These are phyloP conservation scores for Candida sanyaensis DNA, from an alignment of 1,139 yeast genomes.

Conservation along the genomic window DNA sequence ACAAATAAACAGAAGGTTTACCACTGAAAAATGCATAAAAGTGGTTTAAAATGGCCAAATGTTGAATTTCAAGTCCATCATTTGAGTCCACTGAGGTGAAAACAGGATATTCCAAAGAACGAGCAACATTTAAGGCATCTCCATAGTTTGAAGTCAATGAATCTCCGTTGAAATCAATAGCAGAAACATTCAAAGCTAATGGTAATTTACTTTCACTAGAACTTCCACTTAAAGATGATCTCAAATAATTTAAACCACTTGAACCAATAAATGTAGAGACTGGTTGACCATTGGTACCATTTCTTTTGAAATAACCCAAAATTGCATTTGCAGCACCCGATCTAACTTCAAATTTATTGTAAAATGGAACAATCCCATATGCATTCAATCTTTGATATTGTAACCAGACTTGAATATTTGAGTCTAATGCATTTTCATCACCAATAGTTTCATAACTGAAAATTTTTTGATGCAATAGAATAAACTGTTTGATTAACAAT, in stretches of 20 bases:
- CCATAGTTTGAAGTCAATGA: slow-evolving; percentile 67
- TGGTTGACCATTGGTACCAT: slow-evolving; percentile 41
- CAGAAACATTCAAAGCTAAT: slow-evolving; percentile 71
- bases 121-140: slow-evolving; percentile 64
- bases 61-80: slow-evolving; percentile 61
- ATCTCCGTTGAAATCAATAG: slow-evolving; percentile 67
- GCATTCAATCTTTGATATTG: slow-evolving; percentile 53
- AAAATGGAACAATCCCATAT: slow-evolving; percentile 56
- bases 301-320: slow-evolving; percentile 63
- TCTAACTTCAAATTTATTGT: slow-evolving; percentile 69
- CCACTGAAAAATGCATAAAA: slow-evolving; percentile 57
- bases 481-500: slow-evolving; percentile 69
- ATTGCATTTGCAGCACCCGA: slow-evolving; percentile 83
- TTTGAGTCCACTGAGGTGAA: slow-evolving; percentile 61
- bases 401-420: slow-evolving; percentile 64
- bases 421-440: slow-evolving; percentile 60
- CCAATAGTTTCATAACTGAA: slow-evolving; percentile 74
- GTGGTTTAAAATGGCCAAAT: slow-evolving; percentile 64
- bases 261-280: slow-evolving; percentile 66
- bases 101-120: slow-evolving; percentile 68
- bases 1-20: slow-evolving; percentile 65
- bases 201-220: slow-evolving; percentile 47
- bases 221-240: slow-evolving; percentile 46
- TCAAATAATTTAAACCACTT: slow-evolving; percentile 68
- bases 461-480: slow-evolving; percentile 59